phyloP scores from a whole-genome alignment of 164 flowering plant genomes.

The Buxus sempervirens region DNA sequence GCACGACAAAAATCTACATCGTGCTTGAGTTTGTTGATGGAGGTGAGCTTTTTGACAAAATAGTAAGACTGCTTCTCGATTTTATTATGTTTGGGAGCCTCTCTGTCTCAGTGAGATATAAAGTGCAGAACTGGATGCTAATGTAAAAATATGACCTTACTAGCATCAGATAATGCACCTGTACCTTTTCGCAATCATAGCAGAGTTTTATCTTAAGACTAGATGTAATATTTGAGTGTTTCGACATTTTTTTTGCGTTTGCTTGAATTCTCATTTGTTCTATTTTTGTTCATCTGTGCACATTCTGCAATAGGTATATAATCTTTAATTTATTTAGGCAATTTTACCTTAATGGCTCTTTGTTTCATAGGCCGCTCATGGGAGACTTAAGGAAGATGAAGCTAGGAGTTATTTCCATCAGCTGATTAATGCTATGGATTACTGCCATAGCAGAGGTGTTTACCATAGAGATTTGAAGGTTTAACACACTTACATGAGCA shows the following conservation, averaged over 20 bases:
- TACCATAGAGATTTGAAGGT: conserved; percentile 92
- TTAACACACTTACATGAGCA: neutral
- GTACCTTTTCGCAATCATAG: too few species aligned
- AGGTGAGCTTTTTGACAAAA: conserved; percentile 75
- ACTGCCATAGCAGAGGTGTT: conserved; percentile 88
- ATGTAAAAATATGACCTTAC: neutral
- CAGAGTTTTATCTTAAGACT: too few species aligned
- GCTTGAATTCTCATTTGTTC: neutral
- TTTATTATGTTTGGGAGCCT: neutral
- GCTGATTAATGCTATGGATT: conserved; percentile 83
- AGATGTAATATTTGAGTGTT: too few species aligned
- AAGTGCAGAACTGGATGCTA: too few species aligned
- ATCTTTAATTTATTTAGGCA: neutral
- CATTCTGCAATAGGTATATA: neutral
- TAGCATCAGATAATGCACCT: too few species aligned
- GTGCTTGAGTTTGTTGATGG: conserved; percentile 71
- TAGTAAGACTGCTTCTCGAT: conserved; percentile 36
- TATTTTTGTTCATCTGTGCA: neutral
- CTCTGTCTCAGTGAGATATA: too few species aligned
- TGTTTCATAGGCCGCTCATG: conserved; percentile 50
- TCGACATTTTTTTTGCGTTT: neutral
- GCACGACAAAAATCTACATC: conserved; percentile 72
- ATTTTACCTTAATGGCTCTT: conserved; percentile 11
- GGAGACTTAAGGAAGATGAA: conserved; percentile 74
- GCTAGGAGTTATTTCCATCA: conserved; percentile 89